phyloP scores from a whole-genome alignment of 208 protist genomes.

The Plasmodiophora brassicae region DNA sequence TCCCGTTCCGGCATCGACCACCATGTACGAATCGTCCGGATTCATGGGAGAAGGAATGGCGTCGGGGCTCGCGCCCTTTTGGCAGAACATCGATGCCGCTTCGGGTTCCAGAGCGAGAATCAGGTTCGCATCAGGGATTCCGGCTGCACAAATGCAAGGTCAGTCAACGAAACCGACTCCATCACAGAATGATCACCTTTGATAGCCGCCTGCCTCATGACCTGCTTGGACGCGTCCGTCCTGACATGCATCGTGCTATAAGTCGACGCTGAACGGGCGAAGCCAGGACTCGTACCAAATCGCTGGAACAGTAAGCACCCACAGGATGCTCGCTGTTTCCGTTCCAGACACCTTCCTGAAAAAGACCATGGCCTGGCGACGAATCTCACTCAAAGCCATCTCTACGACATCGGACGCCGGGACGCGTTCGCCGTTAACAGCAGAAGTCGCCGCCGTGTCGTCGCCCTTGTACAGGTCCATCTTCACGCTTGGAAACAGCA shows the following conservation, averaged over 20 bases:
- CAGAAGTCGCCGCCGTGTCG: background rate
- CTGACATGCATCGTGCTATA: background rate
- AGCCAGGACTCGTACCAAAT: background rate
- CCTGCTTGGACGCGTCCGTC: background rate
- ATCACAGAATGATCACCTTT: background rate
- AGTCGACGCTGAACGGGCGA: background rate
- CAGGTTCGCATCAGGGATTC: background rate
- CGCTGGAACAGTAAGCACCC: background rate
- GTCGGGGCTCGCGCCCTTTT: background rate
- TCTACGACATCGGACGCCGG: background rate
- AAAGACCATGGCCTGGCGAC: background rate
- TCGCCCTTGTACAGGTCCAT: background rate
- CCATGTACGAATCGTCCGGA: background rate
- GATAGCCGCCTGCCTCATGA: conserved; percentile 3
- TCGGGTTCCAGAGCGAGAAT: conserved; percentile 1
- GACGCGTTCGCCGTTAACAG: background rate
- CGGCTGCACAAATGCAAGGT: background rate
- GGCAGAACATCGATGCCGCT: background rate
- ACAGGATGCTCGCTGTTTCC: background rate
- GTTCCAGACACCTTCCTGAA: too few species aligned
- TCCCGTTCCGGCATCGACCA: background rate
- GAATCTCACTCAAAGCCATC: background rate
- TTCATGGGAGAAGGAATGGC: background rate
- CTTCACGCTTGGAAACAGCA: background rate
- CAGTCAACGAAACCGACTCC: background rate